Percentiles rank a stretch among this genome's conserved stretches.
These are phyloP conservation scores for Stereocaulon alpinum DNA, from an alignment of 495 filamentous ascomycete genomes.

Conservation along the genomic window DNA sequence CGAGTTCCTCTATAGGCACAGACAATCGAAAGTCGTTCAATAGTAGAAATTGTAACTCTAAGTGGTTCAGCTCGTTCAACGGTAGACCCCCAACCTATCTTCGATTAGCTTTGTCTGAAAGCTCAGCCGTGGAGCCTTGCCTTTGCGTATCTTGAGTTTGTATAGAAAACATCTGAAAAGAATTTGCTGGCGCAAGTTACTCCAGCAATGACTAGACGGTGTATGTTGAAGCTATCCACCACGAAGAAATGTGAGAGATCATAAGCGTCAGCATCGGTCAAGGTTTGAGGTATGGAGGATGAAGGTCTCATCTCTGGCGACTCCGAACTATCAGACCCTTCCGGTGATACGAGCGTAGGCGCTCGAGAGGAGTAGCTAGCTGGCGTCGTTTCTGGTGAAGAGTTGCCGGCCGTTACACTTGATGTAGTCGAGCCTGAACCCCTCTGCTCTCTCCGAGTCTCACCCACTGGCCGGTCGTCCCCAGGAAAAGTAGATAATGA, in stretches of 20 bases:
- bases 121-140: slow-evolving; percentile 34
- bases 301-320: slow-evolving; percentile 12
- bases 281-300: slow-evolving; percentile 22
- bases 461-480: slow-evolving; percentile 29
- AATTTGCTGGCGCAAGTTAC: slow-evolving; percentile 99
- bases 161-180: slow-evolving; percentile 99
- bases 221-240: slow-evolving; percentile 98
- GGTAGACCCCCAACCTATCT: slow-evolving; percentile 86
- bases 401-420: slow-evolving; percentile 10
- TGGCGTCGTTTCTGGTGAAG: not conserved
- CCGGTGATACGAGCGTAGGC: slow-evolving; percentile 9
- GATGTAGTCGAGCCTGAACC: slow-evolving; percentile 3
- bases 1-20: slow-evolving; percentile 87
- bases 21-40: slow-evolving; percentile 96
- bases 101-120: not conserved
- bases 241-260: slow-evolving; percentile 78
- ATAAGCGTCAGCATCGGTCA: slow-evolving; percentile 41
- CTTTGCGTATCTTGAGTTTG: slow-evolving; percentile 98
- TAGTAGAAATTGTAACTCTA: slow-evolving; percentile 92
- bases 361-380: not conserved
- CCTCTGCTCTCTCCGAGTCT: slow-evolving; percentile 15
- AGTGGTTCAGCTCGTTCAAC: slow-evolving; percentile 91
- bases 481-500: slow-evolving; percentile 40
- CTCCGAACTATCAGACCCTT: slow-evolving; percentile 4
- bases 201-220: slow-evolving; percentile 90